Conservation (phyloP, 2,329 filamentous ascomycete genomes). For the Alternaria sp. region DNA sequence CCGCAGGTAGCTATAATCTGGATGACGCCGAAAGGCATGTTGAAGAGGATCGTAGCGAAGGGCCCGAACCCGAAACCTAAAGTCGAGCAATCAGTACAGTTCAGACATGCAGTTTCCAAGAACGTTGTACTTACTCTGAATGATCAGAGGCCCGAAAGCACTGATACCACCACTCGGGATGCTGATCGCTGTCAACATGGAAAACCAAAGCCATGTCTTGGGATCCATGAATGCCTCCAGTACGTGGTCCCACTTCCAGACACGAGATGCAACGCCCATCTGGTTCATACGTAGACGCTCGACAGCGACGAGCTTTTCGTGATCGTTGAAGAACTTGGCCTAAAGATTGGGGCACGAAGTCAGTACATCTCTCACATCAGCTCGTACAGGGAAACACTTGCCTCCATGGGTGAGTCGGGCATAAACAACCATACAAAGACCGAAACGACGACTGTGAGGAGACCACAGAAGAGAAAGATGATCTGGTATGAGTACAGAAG, state of each 20-base stretch:
- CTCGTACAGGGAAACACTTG: background rate
- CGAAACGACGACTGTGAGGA: constrained; percentile 60
- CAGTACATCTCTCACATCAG: background rate
- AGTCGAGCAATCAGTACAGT: background rate
- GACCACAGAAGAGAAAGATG: constrained; percentile 47
- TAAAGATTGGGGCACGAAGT: background rate
- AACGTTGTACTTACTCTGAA: constrained; percentile 49
- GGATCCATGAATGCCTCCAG: constrained; percentile 61
- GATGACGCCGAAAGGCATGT: constrained; percentile 66
- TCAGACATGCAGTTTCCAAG: background rate
- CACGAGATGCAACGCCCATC: constrained; percentile 50
- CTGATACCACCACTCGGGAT: constrained; percentile 65
- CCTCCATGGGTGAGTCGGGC: constrained; percentile 68
- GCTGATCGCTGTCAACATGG: constrained; percentile 45
- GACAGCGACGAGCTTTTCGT: constrained; percentile 65
- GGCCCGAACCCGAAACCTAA: constrained; percentile 61
- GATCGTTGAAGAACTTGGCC: constrained; percentile 62
- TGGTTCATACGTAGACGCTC: constrained; percentile 58
- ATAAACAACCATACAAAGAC: constrained; percentile 61
- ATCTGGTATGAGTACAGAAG: constrained; percentile 47
- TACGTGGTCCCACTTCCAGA: constrained; percentile 62
- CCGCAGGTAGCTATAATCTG: constrained; percentile 67
- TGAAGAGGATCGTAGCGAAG: constrained; percentile 65
- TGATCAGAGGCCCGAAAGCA: constrained; percentile 65
- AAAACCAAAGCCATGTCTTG: constrained; percentile 67